Base-by-base conservation (phyloP, 2,329 filamentous ascomycete genomes). In the Beauveria caledonica region DNA sequence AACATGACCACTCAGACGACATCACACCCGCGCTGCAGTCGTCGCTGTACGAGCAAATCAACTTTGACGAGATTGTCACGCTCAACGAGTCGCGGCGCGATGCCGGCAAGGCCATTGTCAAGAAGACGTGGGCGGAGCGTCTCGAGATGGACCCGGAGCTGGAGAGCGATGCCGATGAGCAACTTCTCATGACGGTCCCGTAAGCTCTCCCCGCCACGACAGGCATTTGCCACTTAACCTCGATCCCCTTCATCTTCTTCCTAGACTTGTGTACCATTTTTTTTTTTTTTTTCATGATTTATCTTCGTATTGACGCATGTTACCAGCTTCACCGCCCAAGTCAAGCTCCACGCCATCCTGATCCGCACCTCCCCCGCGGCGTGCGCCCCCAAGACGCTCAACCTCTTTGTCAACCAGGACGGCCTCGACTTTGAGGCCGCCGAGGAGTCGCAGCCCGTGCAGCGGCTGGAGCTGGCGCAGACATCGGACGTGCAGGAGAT, bases 111-210 rank as follows among this genome's bases (percentile, higher is more conserved):
- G 84, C 83, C 1, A 82, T 97, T 33, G 84, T 95, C 40, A 86
- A 91, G 76, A 99, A 99, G 80, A 90, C 92, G 60, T 99, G 92
- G 92, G 82, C 83, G 6, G 87, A 97, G 74, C 80, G 94, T 60
- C 73, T 97, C 62, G 74, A 84, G 17, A 73, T 81, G 3, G 77
- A 85, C 67, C 90, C 92, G 0, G 89, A 95, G 75, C 80, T 99
- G 33, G 84, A 82, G 68, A 96, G 91, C 70, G 90, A 95, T 71
- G 86, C 87, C 0, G 94, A 97, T 71, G 92, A 96, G 77, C 92
- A 99, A 77, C 75, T 99, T n/a, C 77, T 99, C 60, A 90, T 99
- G 81, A 87, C 88, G 64, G 83, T 97, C 42, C 94, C 94, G 89
- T 95, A 76, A 66, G 89, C 80, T 13, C 33, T 44, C 46, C 11